These are phyloP conservation scores for Cryptosporidium andersoni DNA, from an alignment of 169 alveolate species.

Conservation along the genomic window DNA sequence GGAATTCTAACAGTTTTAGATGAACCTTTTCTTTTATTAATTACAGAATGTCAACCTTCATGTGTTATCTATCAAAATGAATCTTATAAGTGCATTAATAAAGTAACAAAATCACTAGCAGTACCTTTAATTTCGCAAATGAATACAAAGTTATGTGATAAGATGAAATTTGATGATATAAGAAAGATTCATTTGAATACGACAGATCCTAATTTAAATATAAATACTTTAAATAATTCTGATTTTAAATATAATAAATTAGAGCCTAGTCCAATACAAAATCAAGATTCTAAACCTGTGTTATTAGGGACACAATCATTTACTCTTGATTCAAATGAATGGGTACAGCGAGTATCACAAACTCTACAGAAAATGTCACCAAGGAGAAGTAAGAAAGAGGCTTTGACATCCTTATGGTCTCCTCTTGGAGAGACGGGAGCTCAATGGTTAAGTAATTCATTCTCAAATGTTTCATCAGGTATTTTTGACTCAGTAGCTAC, in stretches of 20 bases:
- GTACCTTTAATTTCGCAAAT: conserved; percentile 23
- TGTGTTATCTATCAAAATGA: conserved; percentile 52
- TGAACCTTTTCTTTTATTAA: conserved; percentile 30
- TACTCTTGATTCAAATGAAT: conserved; percentile 21
- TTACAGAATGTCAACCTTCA: conserved; percentile 16
- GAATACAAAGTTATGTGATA: neutral
- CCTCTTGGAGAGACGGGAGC: conserved; percentile 36
- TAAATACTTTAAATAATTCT: neutral
- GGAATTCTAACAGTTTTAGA: conserved; percentile 47
- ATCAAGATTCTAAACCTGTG: neutral
- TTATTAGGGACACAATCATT: neutral
- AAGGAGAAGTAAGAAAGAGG: conserved; percentile 19
- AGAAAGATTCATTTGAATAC: neutral
- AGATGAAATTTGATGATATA: neutral
- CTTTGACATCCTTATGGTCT: conserved; percentile 12
- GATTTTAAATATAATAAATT: neutral
- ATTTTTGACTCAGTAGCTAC: conserved; percentile 37
- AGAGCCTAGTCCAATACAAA: no score
- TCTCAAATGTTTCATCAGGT: conserved; percentile 48
- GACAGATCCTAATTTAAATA: neutral
- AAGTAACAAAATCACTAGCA: conserved; percentile 51
- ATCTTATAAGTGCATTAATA: conserved; percentile 27
- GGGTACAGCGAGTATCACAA: conserved; percentile 43
- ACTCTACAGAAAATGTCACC: conserved; percentile 55
- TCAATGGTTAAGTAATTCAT: conserved; percentile 42